These are phyloP conservation scores for Halophytophthora polymorphica DNA, from an alignment of 352 stramenopile genomes.

Conservation along the genomic window DNA sequence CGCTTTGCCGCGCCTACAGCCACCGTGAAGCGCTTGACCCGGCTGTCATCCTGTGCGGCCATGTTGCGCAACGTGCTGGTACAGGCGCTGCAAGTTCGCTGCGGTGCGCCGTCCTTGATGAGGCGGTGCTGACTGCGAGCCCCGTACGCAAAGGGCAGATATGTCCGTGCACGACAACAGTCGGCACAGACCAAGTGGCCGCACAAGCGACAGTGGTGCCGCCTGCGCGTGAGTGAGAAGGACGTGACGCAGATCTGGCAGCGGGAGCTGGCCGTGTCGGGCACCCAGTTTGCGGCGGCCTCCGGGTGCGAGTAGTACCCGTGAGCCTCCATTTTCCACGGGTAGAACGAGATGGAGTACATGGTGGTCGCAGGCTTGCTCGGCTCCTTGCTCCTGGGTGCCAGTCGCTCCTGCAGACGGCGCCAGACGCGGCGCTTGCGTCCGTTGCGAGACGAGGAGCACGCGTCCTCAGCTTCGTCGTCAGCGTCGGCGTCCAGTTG, in stretches of 20 bases:
- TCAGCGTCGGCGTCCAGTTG: slow-evolving; percentile 9
- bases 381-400: slow-evolving; percentile 11
- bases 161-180: slow-evolving; percentile 66
- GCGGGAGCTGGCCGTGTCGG: slow-evolving; percentile 54
- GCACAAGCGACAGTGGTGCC: slow-evolving; percentile 86
- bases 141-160: slow-evolving; percentile 52
- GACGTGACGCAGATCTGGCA: slow-evolving; percentile 58
- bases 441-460: slow-evolving; percentile 2
- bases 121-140: slow-evolving; percentile 55
- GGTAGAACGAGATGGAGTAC: slow-evolving; percentile 76
- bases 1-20: slow-evolving; percentile 15
- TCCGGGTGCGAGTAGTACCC: slow-evolving; percentile 69
- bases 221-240: slow-evolving; percentile 60
- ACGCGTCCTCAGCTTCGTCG: slow-evolving; percentile 9
- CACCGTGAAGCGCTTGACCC: slow-evolving; percentile 52
- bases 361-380: slow-evolving; percentile 31
- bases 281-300: slow-evolving; percentile 69
- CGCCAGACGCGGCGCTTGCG: slow-evolving; percentile 14
- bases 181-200: slow-evolving; percentile 67
- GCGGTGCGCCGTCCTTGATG: slow-evolving; percentile 63
- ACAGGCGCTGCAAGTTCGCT: slow-evolving; percentile 71
- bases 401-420: slow-evolving; percentile 7
- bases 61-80: slow-evolving; percentile 60
- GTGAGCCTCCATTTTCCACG: slow-evolving; percentile 67
- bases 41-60: slow-evolving; percentile 50